A percentile compares a stretch with the other conserved stretches of the same genome.
Evolutionary conservation across 192 early-diverging fungal species (phyloP).

Genomic region (Ambispora gerdemannii): DNA sequence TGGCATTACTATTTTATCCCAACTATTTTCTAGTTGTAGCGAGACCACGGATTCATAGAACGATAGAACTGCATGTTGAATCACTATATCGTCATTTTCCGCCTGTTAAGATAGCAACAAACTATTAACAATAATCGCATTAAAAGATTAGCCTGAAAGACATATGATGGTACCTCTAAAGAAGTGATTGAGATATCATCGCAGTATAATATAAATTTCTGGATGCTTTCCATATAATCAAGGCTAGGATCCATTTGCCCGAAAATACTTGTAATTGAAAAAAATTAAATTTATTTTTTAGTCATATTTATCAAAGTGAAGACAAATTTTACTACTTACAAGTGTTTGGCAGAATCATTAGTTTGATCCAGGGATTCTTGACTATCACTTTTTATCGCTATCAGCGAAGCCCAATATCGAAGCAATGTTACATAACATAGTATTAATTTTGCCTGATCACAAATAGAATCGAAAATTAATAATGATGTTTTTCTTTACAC

Average conservation of each 20-base stretch:
- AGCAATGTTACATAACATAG: constrained; percentile 38
- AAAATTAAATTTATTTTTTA: too few species aligned
- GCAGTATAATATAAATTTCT: too few species aligned
- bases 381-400: constrained; percentile 39
- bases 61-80: constrained; percentile 50
- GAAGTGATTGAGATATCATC: too few species aligned
- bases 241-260: too few species aligned
- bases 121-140: not conserved
- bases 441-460: constrained; percentile 45
- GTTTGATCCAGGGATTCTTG: constrained; percentile 30
- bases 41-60: constrained; percentile 43
- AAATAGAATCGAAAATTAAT: not conserved
- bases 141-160: too few species aligned
- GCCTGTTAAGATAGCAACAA: not conserved
- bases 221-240: too few species aligned
- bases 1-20: constrained; percentile 47
- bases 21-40: constrained; percentile 28
- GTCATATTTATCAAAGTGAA: too few species aligned
- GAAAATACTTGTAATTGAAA: too few species aligned
- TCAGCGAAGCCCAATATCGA: constrained; percentile 45
- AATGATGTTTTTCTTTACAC: too few species aligned
- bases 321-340: too few species aligned
- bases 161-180: too few species aligned
- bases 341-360: too few species aligned
- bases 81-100: constrained; percentile 40